A percentile compares a stretch with the other conserved stretches of the same genome.
Conservation (phyloP, 2,329 filamentous ascomycete species). For the Ramularia collo-cygni region DNA sequence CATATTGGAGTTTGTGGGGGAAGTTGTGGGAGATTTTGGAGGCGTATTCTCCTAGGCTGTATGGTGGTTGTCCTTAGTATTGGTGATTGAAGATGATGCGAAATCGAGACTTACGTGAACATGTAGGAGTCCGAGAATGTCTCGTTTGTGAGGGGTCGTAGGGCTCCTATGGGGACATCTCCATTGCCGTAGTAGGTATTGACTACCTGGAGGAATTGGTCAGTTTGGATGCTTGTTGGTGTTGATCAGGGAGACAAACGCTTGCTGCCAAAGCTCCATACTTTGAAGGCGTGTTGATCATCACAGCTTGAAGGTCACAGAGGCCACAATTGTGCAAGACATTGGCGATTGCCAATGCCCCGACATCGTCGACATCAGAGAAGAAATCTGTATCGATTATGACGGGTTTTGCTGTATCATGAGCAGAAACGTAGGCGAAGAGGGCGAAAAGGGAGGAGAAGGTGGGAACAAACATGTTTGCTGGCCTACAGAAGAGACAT, state of each 20-base stretch:
- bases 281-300: slow-evolving; percentile 16
- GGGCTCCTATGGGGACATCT: slow-evolving; percentile 15
- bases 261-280: slow-evolving; percentile 17
- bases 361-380: slow-evolving; percentile 19
- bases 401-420: slow-evolving; percentile 40
- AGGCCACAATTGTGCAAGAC: slow-evolving; percentile 17
- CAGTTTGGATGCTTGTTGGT: neutral
- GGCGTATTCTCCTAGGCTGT: slow-evolving; percentile 16
- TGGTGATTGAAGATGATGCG: neutral
- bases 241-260: slow-evolving; percentile 4
- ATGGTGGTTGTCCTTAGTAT: too few relatives aligned
- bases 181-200: slow-evolving; percentile 13
- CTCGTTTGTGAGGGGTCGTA: slow-evolving; percentile 15
- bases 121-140: slow-evolving; percentile 13
- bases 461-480: too few relatives aligned
- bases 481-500: too few relatives aligned
- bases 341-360: slow-evolving; percentile 19
- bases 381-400: slow-evolving; percentile 30
- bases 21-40: slow-evolving; percentile 13
- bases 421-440: too few relatives aligned
- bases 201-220: slow-evolving; percentile 1
- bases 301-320: slow-evolving; percentile 14
- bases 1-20: slow-evolving; percentile 3
- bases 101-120: slow-evolving; percentile 1
- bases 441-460: neutral